Conservation (phyloP, 148 eudicot species). For the Nepenthes mirabilis region DNA sequence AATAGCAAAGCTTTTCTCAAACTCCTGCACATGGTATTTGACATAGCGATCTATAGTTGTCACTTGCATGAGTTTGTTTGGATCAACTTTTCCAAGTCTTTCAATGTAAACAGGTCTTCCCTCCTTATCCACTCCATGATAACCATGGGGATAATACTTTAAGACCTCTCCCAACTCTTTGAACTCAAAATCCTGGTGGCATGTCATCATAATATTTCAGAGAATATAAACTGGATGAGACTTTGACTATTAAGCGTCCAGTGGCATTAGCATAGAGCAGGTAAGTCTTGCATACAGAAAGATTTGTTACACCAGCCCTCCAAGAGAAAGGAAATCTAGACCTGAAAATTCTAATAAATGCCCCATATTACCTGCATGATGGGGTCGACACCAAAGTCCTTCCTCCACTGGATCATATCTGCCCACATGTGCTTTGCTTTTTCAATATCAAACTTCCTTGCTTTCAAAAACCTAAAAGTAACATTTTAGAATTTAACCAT, state of each 20-base stretch:
- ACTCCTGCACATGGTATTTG: constrained; percentile 80
- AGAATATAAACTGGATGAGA: no score
- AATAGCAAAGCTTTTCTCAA: constrained; percentile 64
- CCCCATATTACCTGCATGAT: constrained; percentile 31
- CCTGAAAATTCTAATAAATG: not conserved
- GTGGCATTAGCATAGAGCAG: not conserved
- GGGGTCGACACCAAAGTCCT: constrained; percentile 49
- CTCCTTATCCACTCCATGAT: constrained; percentile 89
- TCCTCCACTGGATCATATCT: constrained; percentile 69
- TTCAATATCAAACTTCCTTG: constrained; percentile 65
- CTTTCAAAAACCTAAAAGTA: constrained; percentile 47
- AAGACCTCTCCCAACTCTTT: constrained; percentile 72
- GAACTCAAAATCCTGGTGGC: constrained; percentile 65
- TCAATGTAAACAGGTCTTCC: constrained; percentile 94
- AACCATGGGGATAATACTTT: constrained; percentile 88
- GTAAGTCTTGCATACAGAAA: constrained; percentile 5
- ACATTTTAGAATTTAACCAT: not conserved
- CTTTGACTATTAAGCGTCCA: no score
- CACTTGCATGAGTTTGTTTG: constrained; percentile 85
- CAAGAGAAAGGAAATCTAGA: not conserved
- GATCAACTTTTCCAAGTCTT: constrained; percentile 80
- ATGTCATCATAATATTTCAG: not conserved
- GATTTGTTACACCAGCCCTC: constrained; percentile 12
- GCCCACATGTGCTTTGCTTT: constrained; percentile 75
- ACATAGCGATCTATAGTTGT: constrained; percentile 84